Evolutionary conservation across 2,329 filamentous ascomycete genomes (phyloP), one percentile per base, ranked within the genome.

Genomic region (Drechslerella coelobrocha): DNA sequence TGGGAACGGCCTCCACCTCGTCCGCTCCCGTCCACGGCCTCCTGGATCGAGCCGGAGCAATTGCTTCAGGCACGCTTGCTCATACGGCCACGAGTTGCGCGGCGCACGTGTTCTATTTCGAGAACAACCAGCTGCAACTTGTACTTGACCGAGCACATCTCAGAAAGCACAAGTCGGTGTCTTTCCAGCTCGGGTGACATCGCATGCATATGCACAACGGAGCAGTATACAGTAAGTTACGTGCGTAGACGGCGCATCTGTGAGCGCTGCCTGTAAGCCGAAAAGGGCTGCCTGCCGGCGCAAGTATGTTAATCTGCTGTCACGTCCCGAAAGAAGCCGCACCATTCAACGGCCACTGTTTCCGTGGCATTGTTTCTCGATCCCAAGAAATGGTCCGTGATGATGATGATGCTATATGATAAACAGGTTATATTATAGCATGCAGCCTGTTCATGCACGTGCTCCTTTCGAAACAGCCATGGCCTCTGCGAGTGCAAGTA

Each of bases 131-230:
- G 14, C 8, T 37, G 31, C n/a, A n/a, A n/a, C n/a, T n/a, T n/a
- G n/a, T n/a, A n/a, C n/a, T n/a, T n/a, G n/a, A n/a, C n/a, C n/a
- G n/a, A n/a, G n/a, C n/a, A n/a, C n/a, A n/a, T n/a, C n/a, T n/a
- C n/a, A n/a, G n/a, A n/a, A n/a, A n/a, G n/a, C n/a, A n/a, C n/a
- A n/a, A n/a, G n/a, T n/a, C n/a, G n/a, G n/a, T n/a, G n/a, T n/a
- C n/a, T n/a, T n/a, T n/a, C n/a, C n/a, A n/a, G n/a, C n/a, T 51
- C 45, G 29, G 52, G 61, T 57, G 53, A 65, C 45, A 57, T 65
- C 52, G 61, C 61, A 65, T 57, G n/a, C n/a, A n/a, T n/a, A n/a
- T n/a, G n/a, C n/a, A n/a, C n/a, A n/a, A n/a, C n/a, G n/a, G n/a
- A n/a, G n/a, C n/a, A n/a, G n/a, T n/a, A n/a, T n/a, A n/a, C n/a